Base-by-base conservation (phyloP, 352 stramenopile species). In the Globisporangium cederbergense region DNA sequence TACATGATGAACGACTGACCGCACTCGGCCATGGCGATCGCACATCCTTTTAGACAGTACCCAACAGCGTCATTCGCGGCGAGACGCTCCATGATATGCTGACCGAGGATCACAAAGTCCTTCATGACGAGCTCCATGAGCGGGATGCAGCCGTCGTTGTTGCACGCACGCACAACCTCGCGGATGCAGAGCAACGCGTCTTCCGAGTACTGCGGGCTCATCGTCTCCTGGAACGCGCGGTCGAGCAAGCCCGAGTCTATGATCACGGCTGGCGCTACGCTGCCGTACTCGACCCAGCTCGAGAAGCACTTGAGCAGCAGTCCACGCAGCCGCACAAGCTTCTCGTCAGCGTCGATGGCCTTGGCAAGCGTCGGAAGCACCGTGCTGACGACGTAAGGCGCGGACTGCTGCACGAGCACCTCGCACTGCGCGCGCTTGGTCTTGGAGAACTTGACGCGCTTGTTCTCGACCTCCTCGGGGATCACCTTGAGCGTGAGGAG, bases 121-220 rank as follows among this genome's bases (percentile, higher is more conserved):
- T 79, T 76, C 85, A 92, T 91, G 11, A 92, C 76, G 25, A 89
- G 62, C 32, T 91, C 79, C 81, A 93, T 91, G 30, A 93, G 65
- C 42, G 85, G 80, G 32, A 90, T 79, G 55, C 84, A 75, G 8
- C 75, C 75, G 20, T 83, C 74, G 34, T 77, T 81, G 10, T 74
- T 74, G 59, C 81, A 91, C 28, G 72, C 71, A 11, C 74, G 70
- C n/a, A 93, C 83, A 22, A 90, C 73, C 69, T 91, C 85, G n/a
- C 77, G 78, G 13, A 93, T 79, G 28, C 78, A 74, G 18, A 85
- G 65, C 60, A 93, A 70, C 2, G 83, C 82, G 25, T 81, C 72
- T 4, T 83, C 68, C 1, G 76, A 78, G 34, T 64, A 81, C 10
- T 53, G 38, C 4, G 77, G 74, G 5, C 46, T 64, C 47, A 84